These are phyloP conservation scores for Ceratocystiopsis brevicomis DNA, from an alignment of 2,329 filamentous ascomycete genomes.

Conservation along the genomic window DNA sequence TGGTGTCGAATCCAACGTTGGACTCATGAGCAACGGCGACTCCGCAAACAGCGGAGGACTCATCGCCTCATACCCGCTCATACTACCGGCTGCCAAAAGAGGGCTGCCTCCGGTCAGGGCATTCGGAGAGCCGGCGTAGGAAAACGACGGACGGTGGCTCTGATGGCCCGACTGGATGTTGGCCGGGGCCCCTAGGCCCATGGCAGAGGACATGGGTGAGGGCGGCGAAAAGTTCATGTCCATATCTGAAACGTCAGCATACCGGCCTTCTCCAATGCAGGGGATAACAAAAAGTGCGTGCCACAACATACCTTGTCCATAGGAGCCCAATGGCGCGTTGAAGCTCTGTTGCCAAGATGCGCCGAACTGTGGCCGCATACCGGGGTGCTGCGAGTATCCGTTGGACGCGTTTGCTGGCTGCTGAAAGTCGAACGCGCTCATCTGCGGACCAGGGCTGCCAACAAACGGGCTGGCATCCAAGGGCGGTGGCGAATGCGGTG, in stretches of 20 bases:
- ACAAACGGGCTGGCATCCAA: conserved; percentile 9
- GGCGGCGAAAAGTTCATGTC: conserved; percentile 10
- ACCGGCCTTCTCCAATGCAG: too few relatives aligned
- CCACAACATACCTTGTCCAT: conserved; percentile 5
- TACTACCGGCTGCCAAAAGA: too few relatives aligned
- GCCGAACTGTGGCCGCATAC: conserved; percentile 10
- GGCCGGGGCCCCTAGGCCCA: conserved; percentile 7
- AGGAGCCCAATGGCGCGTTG: conserved; percentile 7
- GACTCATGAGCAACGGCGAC: conserved; percentile 9
- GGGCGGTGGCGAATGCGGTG: conserved; percentile 8
- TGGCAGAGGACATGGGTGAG: conserved; percentile 7
- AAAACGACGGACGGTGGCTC: conserved; percentile 4
- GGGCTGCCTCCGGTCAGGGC: too few relatives aligned
- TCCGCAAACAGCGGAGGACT: conserved; percentile 8
- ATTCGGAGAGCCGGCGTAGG: conserved; percentile 1
- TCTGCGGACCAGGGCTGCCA: conserved; percentile 8
- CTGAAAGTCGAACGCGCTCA: conserved; percentile 8
- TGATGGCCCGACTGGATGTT: conserved; percentile 6
- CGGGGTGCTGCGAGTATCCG: conserved; percentile 7
- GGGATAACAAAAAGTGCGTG: background rate
- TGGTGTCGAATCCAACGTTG: conserved; percentile 2
- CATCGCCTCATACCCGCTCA: conserved; percentile 5
- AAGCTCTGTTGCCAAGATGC: conserved; percentile 10
- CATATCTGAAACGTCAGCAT: conserved; percentile 4
- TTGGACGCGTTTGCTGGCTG: background rate